These are phyloP conservation scores for Basidiobolus heterosporus DNA, from an alignment of 371 early-diverging fungal genomes.

Conservation along the genomic window DNA sequence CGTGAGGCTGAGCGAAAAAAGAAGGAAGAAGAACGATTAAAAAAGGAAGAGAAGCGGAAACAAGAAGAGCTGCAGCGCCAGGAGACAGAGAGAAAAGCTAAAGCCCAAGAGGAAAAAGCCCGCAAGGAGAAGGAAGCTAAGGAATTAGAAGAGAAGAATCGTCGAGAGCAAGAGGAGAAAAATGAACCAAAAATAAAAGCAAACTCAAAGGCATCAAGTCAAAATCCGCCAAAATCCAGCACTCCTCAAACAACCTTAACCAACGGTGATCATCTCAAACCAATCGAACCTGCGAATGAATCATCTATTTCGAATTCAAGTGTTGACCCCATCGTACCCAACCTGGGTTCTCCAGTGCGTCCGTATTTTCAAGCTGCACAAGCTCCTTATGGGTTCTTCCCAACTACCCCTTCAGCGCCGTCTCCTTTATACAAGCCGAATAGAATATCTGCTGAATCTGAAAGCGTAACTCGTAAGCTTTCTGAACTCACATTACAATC, in stretches of 20 bases:
- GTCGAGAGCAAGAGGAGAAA: not conserved
- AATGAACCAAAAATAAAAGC: conserved; percentile 1
- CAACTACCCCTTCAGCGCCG: too few species aligned
- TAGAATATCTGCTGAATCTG: too few species aligned
- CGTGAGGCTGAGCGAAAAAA: not conserved
- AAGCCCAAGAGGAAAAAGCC: conserved; percentile 4
- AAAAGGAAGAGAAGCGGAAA: conserved; percentile 4
- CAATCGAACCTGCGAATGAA: not conserved
- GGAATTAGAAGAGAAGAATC: conserved; percentile 5
- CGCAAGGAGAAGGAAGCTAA: conserved; percentile 2
- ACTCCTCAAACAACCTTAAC: not conserved
- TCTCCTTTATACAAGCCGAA: too few species aligned
- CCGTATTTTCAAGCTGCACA: not conserved
- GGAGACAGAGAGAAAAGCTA: conserved; percentile 5
- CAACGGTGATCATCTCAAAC: too few species aligned
- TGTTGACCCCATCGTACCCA: not conserved
- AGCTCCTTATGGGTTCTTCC: conserved; percentile 3
- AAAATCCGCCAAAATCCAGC: not conserved
- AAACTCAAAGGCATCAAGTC: not conserved
- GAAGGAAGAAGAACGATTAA: not conserved
- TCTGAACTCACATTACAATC: too few species aligned
- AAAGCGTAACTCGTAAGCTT: too few species aligned
- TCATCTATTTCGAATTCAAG: conserved; percentile 2
- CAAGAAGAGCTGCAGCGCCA: conserved; percentile 5
- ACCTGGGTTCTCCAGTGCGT: not conserved